Evolutionary conservation across 2,329 filamentous ascomycete species (phyloP).

Genomic region (Phyllosticta citrichinensis): DNA sequence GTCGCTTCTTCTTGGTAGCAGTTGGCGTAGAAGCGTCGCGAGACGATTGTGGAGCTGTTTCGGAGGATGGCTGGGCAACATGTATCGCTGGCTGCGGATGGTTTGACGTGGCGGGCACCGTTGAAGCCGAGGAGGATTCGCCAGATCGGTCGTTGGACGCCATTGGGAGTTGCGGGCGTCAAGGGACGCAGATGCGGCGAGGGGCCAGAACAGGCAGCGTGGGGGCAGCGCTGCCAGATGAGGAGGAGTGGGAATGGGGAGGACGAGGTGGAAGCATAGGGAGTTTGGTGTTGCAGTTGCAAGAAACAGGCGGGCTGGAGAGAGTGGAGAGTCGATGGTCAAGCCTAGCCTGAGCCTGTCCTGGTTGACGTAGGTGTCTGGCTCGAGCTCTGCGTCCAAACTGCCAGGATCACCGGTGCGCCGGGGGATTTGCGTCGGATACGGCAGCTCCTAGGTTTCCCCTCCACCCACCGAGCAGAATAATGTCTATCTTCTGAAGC

Average conservation of each 20-base stretch:
- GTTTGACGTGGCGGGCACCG: background rate
- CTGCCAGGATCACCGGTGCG: background rate
- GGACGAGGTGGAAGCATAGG: background rate
- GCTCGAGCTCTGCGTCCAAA: background rate
- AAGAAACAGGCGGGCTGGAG: background rate
- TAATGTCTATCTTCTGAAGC: background rate
- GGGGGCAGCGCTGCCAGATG: background rate
- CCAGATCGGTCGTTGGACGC: conserved; percentile 4
- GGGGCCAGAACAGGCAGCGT: background rate
- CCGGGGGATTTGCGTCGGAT: background rate
- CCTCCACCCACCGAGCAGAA: background rate
- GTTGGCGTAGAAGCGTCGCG: background rate
- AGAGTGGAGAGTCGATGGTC: background rate
- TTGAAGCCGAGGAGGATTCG: conserved; percentile 9
- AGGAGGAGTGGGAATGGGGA: background rate
- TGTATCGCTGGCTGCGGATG: background rate
- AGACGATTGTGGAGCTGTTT: conserved; percentile 1
- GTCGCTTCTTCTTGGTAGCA: conserved; percentile 53
- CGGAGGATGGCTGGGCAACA: background rate
- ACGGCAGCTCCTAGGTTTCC: background rate
- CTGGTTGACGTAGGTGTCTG: conserved; percentile 7
- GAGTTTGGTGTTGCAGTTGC: background rate
- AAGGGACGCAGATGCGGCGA: background rate
- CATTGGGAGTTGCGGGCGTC: background rate
- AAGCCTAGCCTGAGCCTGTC: background rate